Evolutionary conservation across 2,329 filamentous ascomycete species (phyloP).

Genomic region (Bertia moriformis): DNA sequence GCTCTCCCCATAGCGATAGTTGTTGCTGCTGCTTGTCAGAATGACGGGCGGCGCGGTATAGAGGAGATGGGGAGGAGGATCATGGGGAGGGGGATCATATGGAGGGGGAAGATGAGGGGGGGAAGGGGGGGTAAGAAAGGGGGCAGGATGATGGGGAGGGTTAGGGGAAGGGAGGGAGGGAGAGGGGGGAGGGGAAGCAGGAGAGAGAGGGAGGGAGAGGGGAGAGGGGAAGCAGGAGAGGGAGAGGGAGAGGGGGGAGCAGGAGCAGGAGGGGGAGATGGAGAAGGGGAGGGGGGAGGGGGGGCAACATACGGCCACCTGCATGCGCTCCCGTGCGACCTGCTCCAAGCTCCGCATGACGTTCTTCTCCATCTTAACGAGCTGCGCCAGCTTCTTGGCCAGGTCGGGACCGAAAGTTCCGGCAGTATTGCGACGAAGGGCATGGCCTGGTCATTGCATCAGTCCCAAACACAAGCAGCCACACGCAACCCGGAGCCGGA

Average conservation of each 20-base stretch:
- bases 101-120: background rate
- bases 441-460: no score
- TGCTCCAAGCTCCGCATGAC: constrained; percentile 97
- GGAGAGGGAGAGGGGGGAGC: no score
- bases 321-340: constrained; percentile 91
- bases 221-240: no score
- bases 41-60: no score
- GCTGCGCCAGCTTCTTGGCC: constrained; percentile 89
- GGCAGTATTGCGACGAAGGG: constrained; percentile 58
- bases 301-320: constrained; percentile 79
- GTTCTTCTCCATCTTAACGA: constrained; percentile 99
- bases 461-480: no score
- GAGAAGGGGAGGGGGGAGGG: background rate
- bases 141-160: no score
- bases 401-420: constrained; percentile 74
- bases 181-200: no score
- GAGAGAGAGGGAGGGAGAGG: no score
- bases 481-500: no score
- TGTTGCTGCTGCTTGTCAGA: no score
- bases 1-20: constrained; percentile 94
- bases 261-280: background rate
- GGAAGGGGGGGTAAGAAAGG: background rate
- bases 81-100: constrained; percentile 3
- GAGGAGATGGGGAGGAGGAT: no score
- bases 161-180: no score